phyloP scores from a whole-genome alignment of 2,329 filamentous ascomycete genomes.

The Bipolaris oryzae region DNA sequence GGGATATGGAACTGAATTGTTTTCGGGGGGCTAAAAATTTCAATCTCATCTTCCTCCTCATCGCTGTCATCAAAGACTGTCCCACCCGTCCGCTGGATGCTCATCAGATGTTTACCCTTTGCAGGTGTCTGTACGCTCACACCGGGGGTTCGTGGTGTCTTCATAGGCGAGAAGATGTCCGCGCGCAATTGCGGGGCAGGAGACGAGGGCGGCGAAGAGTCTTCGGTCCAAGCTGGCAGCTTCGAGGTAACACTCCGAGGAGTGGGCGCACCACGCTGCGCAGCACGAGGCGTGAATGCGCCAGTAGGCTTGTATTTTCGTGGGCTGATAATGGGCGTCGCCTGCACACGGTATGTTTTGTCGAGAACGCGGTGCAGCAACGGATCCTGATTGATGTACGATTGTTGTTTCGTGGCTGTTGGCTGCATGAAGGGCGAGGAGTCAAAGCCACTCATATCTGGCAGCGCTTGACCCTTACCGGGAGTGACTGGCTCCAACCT shows the following conservation, averaged over 20 bases:
- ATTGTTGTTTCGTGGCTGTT: constrained; percentile 37
- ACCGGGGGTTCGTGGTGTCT: constrained; percentile 73
- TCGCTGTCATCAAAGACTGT: constrained; percentile 75
- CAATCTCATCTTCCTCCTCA: constrained; percentile 60
- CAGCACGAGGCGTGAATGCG: constrained; percentile 47
- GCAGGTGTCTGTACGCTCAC: constrained; percentile 81
- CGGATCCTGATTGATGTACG: constrained; percentile 65
- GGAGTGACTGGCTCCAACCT: constrained; percentile 46
- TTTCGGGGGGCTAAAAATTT: constrained; percentile 82
- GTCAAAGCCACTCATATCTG: constrained; percentile 52
- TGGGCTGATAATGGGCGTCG: constrained; percentile 80
- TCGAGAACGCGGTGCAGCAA: constrained; percentile 90
- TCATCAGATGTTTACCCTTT: constrained; percentile 46
- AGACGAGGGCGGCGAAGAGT: constrained; percentile 58
- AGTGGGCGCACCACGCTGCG: constrained; percentile 35
- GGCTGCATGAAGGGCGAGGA: constrained; percentile 61
- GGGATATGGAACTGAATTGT: constrained; percentile 86
- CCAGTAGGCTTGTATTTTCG: constrained; percentile 52
- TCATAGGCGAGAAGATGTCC: constrained; percentile 81
- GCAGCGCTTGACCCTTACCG: constrained; percentile 41
- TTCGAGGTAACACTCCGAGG: constrained; percentile 30
- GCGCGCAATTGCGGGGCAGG: constrained; percentile 82
- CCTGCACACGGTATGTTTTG: constrained; percentile 92
- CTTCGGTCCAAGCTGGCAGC: constrained; percentile 40
- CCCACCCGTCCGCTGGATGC: constrained; percentile 55